Conservation (phyloP, 1,139 yeast species). For the Oligophagozyma castellii region DNA sequence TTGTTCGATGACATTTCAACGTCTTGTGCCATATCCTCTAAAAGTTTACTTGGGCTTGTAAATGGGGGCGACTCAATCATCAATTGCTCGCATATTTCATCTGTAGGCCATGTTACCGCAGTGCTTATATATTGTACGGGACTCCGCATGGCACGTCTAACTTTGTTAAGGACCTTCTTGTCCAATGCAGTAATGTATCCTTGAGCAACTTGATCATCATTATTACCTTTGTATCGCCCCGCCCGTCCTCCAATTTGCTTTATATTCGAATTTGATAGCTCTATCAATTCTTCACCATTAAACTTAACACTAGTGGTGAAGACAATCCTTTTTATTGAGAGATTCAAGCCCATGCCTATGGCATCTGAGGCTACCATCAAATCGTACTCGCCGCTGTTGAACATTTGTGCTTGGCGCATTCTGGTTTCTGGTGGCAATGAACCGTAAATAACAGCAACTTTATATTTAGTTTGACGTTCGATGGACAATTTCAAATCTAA, state of each 20-base stretch:
- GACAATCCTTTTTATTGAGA: slow-evolving; percentile 67
- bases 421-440: slow-evolving; percentile 94
- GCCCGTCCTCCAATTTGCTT: slow-evolving; percentile 97
- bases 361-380: slow-evolving; percentile 92
- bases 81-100: slow-evolving; percentile 33
- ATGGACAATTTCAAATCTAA: slow-evolving; percentile 50
- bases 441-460: slow-evolving; percentile 88
- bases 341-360: slow-evolving; percentile 90
- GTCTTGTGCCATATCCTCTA: slow-evolving; percentile 35
- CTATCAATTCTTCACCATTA: slow-evolving; percentile 42
- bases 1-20: slow-evolving; percentile 21
- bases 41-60: slow-evolving; percentile 32
- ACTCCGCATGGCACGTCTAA: slow-evolving; percentile 33
- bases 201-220: slow-evolving; percentile 18
- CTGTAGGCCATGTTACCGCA: slow-evolving; percentile 64
- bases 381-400: slow-evolving; percentile 65
- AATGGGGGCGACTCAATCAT: slow-evolving; percentile 35
- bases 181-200: slow-evolving; percentile 53
- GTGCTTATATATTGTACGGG: slow-evolving; percentile 35
- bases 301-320: slow-evolving; percentile 58
- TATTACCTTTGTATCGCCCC: slow-evolving; percentile 47
- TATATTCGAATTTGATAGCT: slow-evolving; percentile 48
- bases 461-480: slow-evolving; percentile 44
- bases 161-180: slow-evolving; percentile 30
- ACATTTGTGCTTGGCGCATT: slow-evolving; percentile 65